These are phyloP conservation scores for Lactifluus volemus DNA, from an alignment of 768 basidiomycete genomes.

Conservation along the genomic window DNA sequence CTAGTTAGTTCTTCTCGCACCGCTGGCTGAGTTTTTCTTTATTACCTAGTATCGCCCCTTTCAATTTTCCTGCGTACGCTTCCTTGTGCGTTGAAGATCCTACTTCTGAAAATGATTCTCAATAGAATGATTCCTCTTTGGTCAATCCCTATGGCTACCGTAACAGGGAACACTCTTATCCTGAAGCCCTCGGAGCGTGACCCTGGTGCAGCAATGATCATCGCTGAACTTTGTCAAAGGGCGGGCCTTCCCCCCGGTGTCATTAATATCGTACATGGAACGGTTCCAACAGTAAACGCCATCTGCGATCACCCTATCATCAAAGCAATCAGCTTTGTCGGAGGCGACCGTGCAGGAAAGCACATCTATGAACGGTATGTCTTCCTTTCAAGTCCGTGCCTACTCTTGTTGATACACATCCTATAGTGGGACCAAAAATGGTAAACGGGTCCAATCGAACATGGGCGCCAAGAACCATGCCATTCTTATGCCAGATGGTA, in stretches of 20 bases:
- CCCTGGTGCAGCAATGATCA: constrained; percentile 96
- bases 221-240: constrained; percentile 86
- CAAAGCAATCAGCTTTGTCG: constrained; percentile 95
- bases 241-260: constrained; percentile 86
- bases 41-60: constrained; percentile 59
- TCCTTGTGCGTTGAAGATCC: background rate
- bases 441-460: constrained; percentile 64
- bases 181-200: constrained; percentile 96
- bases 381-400: background rate
- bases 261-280: constrained; percentile 87
- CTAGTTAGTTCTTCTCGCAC: background rate
- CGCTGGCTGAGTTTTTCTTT: background rate
- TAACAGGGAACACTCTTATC: constrained; percentile 89
- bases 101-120: background rate
- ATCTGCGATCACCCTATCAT: constrained; percentile 90
- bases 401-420: constrained; percentile 6
- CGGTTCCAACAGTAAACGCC: constrained; percentile 80
- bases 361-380: constrained; percentile 82
- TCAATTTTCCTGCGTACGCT: constrained; percentile 81
- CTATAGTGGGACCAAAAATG: constrained; percentile 66
- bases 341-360: constrained; percentile 85
- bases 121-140: constrained; percentile 91
- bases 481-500: constrained; percentile 89
- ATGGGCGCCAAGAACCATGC: constrained; percentile 98
- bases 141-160: constrained; percentile 85